These are phyloP conservation scores for Forsythia viridissima DNA, from an alignment of 257 asterid genomes.

Conservation along the genomic window DNA sequence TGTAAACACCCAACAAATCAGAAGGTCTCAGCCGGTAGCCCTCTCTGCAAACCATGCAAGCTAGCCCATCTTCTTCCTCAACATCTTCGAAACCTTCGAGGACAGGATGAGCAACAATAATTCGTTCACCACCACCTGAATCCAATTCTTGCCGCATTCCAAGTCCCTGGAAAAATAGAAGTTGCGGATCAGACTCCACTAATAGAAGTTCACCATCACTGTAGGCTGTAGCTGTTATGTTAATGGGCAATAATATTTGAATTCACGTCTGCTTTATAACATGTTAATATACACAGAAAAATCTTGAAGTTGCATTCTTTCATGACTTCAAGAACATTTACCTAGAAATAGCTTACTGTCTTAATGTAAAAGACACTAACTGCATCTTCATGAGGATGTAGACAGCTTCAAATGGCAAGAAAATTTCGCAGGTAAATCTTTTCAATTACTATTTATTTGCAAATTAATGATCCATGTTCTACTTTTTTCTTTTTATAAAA, in stretches of 20 bases:
- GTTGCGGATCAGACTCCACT: slow-evolving; percentile 17
- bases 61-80: slow-evolving; percentile 91
- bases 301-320: slow-evolving; percentile 2
- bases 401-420: background rate
- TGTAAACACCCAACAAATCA: slow-evolving; percentile 82
- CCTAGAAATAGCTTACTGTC: background rate
- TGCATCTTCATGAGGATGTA: background rate
- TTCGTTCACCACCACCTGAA: slow-evolving; percentile 94
- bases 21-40: slow-evolving; percentile 89
- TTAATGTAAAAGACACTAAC: background rate
- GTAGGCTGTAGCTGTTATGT: background rate
- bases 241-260: background rate
- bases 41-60: slow-evolving; percentile 99
- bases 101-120: slow-evolving; percentile 79
- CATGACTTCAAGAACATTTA: slow-evolving; percentile 1
- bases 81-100: slow-evolving; percentile 93
- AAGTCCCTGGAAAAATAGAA: slow-evolving; percentile 63
- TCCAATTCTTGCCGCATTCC: slow-evolving; percentile 84
- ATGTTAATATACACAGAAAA: background rate
- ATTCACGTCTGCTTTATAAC: slow-evolving; percentile 12
- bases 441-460: too few species aligned
- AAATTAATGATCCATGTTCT: background rate
- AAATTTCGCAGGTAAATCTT: background rate
- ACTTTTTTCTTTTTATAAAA: background rate
- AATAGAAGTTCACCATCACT: background rate